Conservation (phyloP, 352 stramenopile genomes). For the Phytophthora pistaciae region DNA sequence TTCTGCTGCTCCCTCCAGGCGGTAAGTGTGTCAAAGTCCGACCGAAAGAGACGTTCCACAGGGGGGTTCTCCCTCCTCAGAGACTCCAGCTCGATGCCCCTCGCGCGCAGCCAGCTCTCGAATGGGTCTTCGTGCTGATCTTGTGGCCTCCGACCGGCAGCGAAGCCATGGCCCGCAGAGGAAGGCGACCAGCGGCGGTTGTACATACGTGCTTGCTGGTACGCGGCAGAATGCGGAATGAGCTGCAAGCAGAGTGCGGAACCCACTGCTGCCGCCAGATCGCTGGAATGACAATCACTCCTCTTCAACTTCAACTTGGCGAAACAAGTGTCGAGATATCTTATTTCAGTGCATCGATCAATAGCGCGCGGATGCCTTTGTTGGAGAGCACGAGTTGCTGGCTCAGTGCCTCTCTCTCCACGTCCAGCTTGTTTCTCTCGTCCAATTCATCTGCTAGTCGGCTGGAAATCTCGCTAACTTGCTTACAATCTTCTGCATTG, state of each 20-base stretch:
- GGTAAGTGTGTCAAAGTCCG: background rate
- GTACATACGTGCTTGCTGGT: background rate
- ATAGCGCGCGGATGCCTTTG: background rate
- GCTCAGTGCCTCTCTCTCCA: background rate
- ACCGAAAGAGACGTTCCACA: background rate
- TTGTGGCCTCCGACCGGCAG: background rate
- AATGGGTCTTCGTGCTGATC: background rate
- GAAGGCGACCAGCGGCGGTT: background rate
- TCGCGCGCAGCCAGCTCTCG: background rate
- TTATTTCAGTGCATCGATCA: background rate
- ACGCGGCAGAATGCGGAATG: conserved; percentile 1
- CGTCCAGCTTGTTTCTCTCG: background rate
- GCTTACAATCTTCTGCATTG: background rate
- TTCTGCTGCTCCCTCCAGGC: background rate
- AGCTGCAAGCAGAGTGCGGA: background rate
- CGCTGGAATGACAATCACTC: conserved; percentile 1
- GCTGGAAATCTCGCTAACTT: background rate
- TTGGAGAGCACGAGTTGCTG: background rate
- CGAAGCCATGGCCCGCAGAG: background rate
- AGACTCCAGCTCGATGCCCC: background rate
- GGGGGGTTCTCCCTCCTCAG: background rate
- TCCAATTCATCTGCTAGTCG: background rate
- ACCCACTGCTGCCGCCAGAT: background rate
- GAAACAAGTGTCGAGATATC: background rate
- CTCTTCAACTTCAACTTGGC: conserved; percentile 6